A percentile compares a stretch with the other conserved stretches of the same genome.
Conservation (phyloP, 495 filamentous ascomycete species). For the Daldinia concentrica region DNA sequence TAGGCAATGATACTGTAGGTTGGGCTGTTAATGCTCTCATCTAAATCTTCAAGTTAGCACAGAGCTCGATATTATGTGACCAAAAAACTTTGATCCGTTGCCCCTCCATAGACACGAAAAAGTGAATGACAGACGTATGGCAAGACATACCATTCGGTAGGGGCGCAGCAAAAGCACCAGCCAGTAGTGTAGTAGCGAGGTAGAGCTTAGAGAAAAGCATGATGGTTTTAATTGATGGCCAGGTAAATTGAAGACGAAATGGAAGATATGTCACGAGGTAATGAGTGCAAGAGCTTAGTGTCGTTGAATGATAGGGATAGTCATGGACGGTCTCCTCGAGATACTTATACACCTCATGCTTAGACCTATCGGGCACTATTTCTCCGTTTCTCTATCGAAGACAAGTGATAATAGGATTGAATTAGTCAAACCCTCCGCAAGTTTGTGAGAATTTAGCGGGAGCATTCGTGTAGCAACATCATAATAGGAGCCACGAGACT, state of each 20-base stretch:
- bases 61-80: background rate
- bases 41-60: background rate
- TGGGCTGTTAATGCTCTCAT: background rate
- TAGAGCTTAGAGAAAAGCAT: conserved; percentile 29
- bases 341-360: background rate
- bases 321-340: background rate
- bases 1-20: too few species aligned
- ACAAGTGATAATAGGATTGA: too few species aligned
- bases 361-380: too few species aligned
- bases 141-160: conserved; percentile 13
- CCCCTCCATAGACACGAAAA: background rate
- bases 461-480: too few species aligned
- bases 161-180: conserved; percentile 18
- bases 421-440: too few species aligned
- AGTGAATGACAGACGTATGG: background rate
- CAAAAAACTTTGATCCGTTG: background rate
- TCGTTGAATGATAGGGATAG: background rate
- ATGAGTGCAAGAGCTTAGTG: background rate
- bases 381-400: too few species aligned
- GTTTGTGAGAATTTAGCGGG: too few species aligned
- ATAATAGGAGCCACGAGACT: background rate
- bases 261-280: background rate
- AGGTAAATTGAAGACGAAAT: background rate
- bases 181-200: conserved; percentile 13
- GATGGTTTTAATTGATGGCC: background rate